These are phyloP conservation scores for Didymella keratinophila DNA, from an alignment of 2,329 filamentous ascomycete species.

Conservation along the genomic window DNA sequence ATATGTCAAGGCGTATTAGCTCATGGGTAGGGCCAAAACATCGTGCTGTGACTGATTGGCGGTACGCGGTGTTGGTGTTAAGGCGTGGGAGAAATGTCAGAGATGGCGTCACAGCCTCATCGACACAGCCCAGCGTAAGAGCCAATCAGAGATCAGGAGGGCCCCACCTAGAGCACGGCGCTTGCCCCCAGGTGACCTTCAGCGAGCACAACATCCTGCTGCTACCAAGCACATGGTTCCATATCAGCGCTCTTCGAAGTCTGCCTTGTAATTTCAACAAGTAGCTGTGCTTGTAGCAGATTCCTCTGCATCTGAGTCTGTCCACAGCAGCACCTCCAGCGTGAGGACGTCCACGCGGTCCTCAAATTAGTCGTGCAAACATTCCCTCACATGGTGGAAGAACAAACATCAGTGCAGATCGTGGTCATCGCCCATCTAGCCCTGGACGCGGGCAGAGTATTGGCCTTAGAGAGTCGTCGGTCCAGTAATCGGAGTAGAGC, in stretches of 20 bases:
- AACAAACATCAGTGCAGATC: no score
- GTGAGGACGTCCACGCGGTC: no score
- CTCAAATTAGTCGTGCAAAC: no score
- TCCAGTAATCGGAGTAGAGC: no score
- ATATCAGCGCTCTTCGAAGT: neutral
- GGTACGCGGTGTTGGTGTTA: conserved; percentile 6
- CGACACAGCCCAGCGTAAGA: neutral
- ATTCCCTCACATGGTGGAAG: no score
- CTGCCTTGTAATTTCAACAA: neutral
- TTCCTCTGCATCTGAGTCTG: neutral
- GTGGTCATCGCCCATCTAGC: no score
- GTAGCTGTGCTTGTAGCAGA: neutral
- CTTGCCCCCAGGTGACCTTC: neutral
- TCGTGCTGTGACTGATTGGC: conserved; percentile 31
- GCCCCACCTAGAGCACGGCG: neutral
- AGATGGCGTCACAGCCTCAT: conserved; percentile 14
- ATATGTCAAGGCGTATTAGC: conserved; percentile 31
- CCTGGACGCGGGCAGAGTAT: no score
- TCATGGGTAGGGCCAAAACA: conserved; percentile 63
- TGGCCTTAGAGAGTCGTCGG: no score
- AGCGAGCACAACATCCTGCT: neutral
- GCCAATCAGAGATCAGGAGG: conserved; percentile 5
- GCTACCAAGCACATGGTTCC: neutral
- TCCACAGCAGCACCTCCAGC: no score
- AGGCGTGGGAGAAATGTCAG: neutral